Conservation (phyloP, 768 basidiomycete genomes). For the Mycena amicta region DNA sequence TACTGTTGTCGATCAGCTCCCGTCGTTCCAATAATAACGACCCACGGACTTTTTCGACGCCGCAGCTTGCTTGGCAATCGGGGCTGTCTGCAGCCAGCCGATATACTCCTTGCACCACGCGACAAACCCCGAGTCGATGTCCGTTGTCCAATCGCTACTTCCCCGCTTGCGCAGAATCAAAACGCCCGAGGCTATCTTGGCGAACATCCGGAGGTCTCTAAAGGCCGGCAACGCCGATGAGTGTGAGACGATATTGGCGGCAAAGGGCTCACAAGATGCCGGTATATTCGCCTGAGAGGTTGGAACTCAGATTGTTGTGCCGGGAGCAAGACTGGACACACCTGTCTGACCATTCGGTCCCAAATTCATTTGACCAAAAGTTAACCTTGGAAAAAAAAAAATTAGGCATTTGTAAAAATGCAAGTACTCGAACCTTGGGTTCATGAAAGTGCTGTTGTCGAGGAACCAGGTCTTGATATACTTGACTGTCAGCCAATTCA, state of each 20-base stretch:
- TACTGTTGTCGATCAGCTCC: constrained; percentile 38
- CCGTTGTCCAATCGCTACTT: constrained; percentile 55
- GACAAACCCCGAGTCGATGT: constrained; percentile 50
- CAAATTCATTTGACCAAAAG: constrained; percentile 56
- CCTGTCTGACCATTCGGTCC: constrained; percentile 41
- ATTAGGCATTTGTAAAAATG: too few relatives aligned
- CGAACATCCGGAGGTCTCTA: constrained; percentile 61
- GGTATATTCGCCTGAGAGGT: constrained; percentile 47
- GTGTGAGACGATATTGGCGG: neutral
- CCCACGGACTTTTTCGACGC: constrained; percentile 49
- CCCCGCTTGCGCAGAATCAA: constrained; percentile 53
- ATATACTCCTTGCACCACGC: constrained; percentile 58
- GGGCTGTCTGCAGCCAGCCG: constrained; percentile 55
- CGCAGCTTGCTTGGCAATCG: constrained; percentile 49
- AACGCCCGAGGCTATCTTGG: constrained; percentile 57
- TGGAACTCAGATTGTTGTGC: too few relatives aligned
- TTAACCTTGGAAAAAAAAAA: too few relatives aligned
- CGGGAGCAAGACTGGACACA: too few relatives aligned
- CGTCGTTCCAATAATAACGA: neutral
- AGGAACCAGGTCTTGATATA: constrained; percentile 64
- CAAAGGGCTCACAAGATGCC: constrained; percentile 51
- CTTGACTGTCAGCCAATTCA: constrained; percentile 30
- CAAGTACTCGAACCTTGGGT: too few relatives aligned
- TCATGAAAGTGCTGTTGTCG: constrained; percentile 59
- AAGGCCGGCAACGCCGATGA: constrained; percentile 4